These are phyloP conservation scores for Ceratobasidium sp. DNA, from an alignment of 1,284 basidiomycete species.

Conservation along the genomic window DNA sequence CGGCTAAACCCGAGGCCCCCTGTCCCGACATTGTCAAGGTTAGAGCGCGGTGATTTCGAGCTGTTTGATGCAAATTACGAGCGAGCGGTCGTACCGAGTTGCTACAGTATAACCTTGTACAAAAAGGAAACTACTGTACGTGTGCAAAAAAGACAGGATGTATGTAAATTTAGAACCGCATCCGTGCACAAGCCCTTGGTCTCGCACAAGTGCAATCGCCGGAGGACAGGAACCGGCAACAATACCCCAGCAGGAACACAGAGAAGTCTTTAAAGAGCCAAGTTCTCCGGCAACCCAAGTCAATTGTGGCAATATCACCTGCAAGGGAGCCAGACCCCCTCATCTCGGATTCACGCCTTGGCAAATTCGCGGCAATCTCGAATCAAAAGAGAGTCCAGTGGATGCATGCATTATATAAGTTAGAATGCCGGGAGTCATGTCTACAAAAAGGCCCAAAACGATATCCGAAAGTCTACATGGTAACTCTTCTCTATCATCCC, in stretches of 20 bases:
- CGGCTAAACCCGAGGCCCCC: conserved; percentile 16
- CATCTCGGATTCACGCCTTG: conserved; percentile 35
- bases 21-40: conserved; percentile 1
- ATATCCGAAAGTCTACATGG: conserved; percentile 40
- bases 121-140: background rate
- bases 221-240: conserved; percentile 6
- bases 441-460: conserved; percentile 43
- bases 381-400: conserved; percentile 21
- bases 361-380: conserved; percentile 38
- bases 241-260: conserved; percentile 2
- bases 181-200: background rate
- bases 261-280: conserved; percentile 14
- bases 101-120: no score
- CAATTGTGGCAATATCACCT: conserved; percentile 19
- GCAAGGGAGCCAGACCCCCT: conserved; percentile 25
- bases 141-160: background rate
- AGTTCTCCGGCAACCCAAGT: conserved; percentile 29
- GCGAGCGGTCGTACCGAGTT: background rate
- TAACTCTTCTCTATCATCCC: conserved; percentile 13
- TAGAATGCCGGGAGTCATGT: conserved; percentile 43
- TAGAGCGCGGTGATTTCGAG: background rate
- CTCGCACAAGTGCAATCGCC: background rate
- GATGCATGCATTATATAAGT: conserved; percentile 44
- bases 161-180: background rate
- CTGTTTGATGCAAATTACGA: background rate